Conservation (phyloP, 345 rosid genomes). For the Eucalyptus decipiens region DNA sequence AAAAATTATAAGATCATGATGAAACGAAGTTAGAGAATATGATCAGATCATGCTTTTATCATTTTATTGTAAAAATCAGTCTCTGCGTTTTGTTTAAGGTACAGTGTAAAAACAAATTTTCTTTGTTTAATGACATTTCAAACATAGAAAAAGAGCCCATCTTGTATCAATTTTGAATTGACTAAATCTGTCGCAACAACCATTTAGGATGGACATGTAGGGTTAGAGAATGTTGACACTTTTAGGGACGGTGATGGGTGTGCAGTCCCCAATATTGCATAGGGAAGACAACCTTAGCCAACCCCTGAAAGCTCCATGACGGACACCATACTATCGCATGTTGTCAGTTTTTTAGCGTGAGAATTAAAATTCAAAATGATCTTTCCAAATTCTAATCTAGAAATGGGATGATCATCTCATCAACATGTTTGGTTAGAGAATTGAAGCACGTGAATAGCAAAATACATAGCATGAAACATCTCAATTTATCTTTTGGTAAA, state of each 20-base stretch:
- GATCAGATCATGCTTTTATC: neutral
- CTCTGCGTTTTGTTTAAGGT: neutral
- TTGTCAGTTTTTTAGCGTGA: neutral
- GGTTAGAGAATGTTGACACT: neutral
- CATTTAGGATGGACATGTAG: neutral
- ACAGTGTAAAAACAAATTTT: neutral
- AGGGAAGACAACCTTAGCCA: neutral
- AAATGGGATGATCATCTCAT: neutral
- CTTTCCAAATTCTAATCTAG: neutral
- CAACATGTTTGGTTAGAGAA: neutral
- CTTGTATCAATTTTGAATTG: neutral
- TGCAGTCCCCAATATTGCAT: neutral
- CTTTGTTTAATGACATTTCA: neutral
- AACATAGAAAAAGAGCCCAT: neutral
- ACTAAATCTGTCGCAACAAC: neutral
- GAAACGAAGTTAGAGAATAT: neutral
- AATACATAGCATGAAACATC: neutral
- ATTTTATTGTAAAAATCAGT: neutral
- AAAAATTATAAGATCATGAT: neutral
- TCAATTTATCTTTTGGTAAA: neutral
- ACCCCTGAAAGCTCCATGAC: neutral
- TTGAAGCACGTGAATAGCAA: neutral
- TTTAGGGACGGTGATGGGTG: neutral
- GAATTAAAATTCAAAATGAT: neutral
- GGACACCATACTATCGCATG: neutral